A percentile compares a stretch with the other conserved stretches of the same genome.
Conservation (phyloP, 257 asterid species). For the Fraxinus pennsylvanica region DNA sequence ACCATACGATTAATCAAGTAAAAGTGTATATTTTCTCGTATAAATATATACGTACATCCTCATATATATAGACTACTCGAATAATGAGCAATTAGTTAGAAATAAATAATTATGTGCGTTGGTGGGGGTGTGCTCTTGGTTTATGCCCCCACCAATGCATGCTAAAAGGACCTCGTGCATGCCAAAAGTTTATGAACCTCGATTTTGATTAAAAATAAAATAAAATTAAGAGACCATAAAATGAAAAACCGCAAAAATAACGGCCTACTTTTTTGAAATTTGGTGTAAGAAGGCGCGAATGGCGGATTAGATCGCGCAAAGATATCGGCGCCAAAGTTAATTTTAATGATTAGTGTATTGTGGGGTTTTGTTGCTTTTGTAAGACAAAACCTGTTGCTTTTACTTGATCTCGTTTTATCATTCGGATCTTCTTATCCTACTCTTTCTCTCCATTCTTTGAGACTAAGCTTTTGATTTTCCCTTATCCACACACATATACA, state of each 20-base stretch:
- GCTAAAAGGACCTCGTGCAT: slow-evolving; percentile 25
- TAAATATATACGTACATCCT: background rate
- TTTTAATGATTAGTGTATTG: slow-evolving; percentile 16
- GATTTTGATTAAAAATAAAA: background rate
- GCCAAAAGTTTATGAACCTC: background rate
- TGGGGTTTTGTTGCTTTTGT: background rate
- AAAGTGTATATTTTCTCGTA: too few species aligned
- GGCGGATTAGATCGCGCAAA: slow-evolving; percentile 48
- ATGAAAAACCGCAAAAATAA: slow-evolving; percentile 47
- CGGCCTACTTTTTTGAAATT: slow-evolving; percentile 18
- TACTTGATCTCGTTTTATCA: slow-evolving; percentile 1
- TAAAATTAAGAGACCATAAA: slow-evolving; percentile 17
- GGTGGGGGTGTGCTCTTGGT: slow-evolving; percentile 32
- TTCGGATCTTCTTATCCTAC: slow-evolving; percentile 22
- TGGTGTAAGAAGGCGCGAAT: slow-evolving; percentile 28
- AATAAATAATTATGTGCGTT: background rate
- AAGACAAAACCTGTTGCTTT: background rate
- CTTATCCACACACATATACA: background rate
- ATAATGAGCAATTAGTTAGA: background rate
- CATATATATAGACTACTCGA: background rate
- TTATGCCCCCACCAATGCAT: slow-evolving; percentile 43
- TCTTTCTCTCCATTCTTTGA: slow-evolving; percentile 31
- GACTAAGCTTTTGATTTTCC: slow-evolving; percentile 35
- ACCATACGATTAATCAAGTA: too few species aligned
- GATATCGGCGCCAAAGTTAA: slow-evolving; percentile 41